Base-by-base conservation (phyloP, 1,284 basidiomycete genomes). In the Malassezia furfur region DNA sequence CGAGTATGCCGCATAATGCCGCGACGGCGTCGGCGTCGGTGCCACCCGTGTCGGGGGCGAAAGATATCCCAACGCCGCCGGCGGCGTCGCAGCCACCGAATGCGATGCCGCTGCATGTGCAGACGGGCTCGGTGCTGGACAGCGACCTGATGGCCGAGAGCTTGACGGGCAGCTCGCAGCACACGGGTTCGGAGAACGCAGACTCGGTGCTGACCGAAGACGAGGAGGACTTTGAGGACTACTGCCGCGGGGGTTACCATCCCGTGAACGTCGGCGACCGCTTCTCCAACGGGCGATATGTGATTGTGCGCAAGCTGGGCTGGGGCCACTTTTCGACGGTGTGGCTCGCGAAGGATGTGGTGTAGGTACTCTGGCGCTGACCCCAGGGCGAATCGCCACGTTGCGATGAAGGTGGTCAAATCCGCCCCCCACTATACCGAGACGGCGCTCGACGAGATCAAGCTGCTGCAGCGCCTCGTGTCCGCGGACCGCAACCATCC, bases 351-450 rank as follows among this genome's bases (percentile, higher is more conserved):
- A 68, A 68, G 25, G 74, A 76, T 58, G 48, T 48, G 36, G 70
- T 67, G 64, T 65, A 58, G 51, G 63, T 64, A 41, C 15, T 34
- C 37, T 10, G 17, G 34, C 30, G n/a, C 62, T 57, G 48, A 43
- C 25, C 19, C 55, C 78, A 94, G 91, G 73, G 81, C 88, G 76
- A 85, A 88, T 69, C 87, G 91, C 40, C 94, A 98, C 77, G 94
- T 98, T 64, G 93, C 93, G 9, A 85, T 98, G 76, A 98, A 98
- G 77, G 89, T 98, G 67, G 94, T 98, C 76, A 98, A 98, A 78
- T 96, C 91, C 11, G 93, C 93, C 0, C 85, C 86, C 0, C 83
- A 94, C 57, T 98, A 98, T 77, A 96, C 93, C 2, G 94, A 98
- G 75, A 98, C 93, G 0, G 94, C 93, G 0, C 80, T 96, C 34